Base-by-base conservation (phyloP, 108 stramenopile genomes). In the Skeletonema costatum region DNA sequence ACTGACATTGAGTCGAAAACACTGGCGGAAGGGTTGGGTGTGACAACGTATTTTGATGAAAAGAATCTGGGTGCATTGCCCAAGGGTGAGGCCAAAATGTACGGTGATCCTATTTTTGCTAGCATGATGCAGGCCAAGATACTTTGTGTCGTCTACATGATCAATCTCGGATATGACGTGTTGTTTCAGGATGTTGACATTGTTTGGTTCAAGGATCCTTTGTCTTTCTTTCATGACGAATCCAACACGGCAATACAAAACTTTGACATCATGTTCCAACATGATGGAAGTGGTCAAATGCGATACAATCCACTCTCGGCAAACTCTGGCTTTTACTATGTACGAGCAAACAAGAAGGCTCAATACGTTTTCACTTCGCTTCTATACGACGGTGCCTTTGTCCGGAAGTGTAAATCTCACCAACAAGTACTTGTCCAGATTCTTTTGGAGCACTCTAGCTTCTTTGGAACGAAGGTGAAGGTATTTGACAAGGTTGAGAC, bases 51-150 rank as follows among this genome's bases (percentile, higher is more conserved):
- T 51, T 78, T 39, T 33, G 83, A 84, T 56, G 71, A 75, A 56
- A 76, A 76, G 56, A 83, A 78, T 65, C 64, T 83, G 35, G 77
- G 77, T 6, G 46, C 36, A 41, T 41, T 82, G 44, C 85, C 85
- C 8, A 60, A 66, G 1, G 72, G 51, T n/a, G 83, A 75, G 38
- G 86, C 86, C 2, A 72, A 70, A n/a, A 30, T 59, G 17, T 89
- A 89, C 63, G 85, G 87, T 38, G 89, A 89, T 73, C 71, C 19
- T 2, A 71, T 68, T 10, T 90, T 90, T 70, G 66, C 61, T 9
- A 50, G 51, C 13, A 90, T 90, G 87, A 90, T 90, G 89, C 87
- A 75, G 82, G 73, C 81, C 33, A 90, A 90, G 70, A 64, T 84
- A 29, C 48, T 88, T 50, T 83, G 73, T 66, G 85, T 88, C 3